phyloP scores from a whole-genome alignment of 306 rosid genomes.

The Lathyrus sativus region DNA sequence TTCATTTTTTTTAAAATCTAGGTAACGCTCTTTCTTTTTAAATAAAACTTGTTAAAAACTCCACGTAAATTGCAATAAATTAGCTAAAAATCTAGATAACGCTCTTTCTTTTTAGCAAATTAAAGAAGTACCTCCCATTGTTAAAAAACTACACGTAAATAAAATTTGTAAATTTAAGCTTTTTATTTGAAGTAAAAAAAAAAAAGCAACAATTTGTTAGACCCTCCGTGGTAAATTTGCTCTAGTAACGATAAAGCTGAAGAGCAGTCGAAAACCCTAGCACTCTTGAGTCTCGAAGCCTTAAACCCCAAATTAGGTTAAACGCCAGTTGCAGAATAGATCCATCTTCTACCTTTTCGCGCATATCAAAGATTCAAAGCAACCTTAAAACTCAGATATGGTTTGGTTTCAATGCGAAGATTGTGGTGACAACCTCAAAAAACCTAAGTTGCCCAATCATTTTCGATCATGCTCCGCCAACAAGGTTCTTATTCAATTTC shows the following conservation, averaged over 20 bases:
- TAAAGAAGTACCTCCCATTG: no score
- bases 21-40: no score
- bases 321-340: constrained; percentile 16
- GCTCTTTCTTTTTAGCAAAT: no score
- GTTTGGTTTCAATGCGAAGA: constrained; percentile 98
- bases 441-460: constrained; percentile 74
- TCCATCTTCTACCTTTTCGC: background rate
- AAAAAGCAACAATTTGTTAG: background rate
- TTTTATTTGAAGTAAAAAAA: background rate
- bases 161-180: no score
- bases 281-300: background rate
- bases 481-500: constrained; percentile 49
- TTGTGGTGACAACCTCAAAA: constrained; percentile 89
- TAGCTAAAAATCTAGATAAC: no score
- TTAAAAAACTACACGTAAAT: no score
- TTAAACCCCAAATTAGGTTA: constrained; percentile 31
- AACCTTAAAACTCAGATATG: constrained; percentile 41
- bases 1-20: no score
- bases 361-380: background rate
- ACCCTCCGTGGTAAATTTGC: background rate
- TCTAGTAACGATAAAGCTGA: background rate
- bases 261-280: constrained; percentile 40
- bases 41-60: no score
- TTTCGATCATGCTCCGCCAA: constrained; percentile 76
- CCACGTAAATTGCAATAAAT: no score